Conservation (phyloP, 192 early-diverging fungal genomes). For the Coemansia asiatica region DNA sequence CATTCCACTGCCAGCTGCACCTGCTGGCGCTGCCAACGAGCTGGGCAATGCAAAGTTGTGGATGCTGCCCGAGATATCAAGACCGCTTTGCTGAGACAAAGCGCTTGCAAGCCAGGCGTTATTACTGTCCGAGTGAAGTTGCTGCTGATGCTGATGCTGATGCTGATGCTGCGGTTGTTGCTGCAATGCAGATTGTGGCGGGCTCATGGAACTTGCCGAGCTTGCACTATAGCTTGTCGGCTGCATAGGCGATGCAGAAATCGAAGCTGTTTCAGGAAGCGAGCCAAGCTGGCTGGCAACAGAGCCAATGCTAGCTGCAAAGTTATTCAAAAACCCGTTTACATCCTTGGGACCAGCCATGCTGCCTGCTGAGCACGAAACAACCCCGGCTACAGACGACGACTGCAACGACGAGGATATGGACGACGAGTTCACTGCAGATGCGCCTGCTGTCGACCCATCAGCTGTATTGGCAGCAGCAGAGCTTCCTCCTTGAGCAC, state of each 20-base stretch:
- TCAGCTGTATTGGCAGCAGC: neutral
- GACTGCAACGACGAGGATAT: neutral
- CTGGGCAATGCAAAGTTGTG: neutral
- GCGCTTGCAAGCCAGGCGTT: neutral
- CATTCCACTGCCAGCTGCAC: no score
- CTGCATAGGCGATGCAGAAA: neutral
- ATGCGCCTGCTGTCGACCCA: neutral
- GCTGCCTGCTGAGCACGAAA: neutral
- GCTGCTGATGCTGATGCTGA: neutral
- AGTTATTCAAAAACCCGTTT: conserved; percentile 46
- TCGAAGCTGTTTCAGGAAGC: neutral
- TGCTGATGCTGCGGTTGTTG: conserved; percentile 4
- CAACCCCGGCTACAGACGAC: neutral
- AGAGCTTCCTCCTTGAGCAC: neutral
- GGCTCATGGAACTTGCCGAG: neutral
- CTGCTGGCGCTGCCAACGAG: neutral
- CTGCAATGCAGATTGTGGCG: no score
- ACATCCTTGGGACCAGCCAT: conserved; percentile 15
- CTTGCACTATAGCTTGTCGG: neutral
- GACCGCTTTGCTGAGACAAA: conserved; percentile 1
- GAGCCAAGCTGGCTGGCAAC: conserved; percentile 46
- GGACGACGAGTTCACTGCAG: neutral
- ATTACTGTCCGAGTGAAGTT: neutral
- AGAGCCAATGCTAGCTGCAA: conserved; percentile 49
- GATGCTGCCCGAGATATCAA: neutral